A percentile compares a stretch with the other conserved stretches of the same genome.
These are phyloP conservation scores for Acacia crassicarpa DNA, from an alignment of 306 rosid genomes.

Conservation along the genomic window DNA sequence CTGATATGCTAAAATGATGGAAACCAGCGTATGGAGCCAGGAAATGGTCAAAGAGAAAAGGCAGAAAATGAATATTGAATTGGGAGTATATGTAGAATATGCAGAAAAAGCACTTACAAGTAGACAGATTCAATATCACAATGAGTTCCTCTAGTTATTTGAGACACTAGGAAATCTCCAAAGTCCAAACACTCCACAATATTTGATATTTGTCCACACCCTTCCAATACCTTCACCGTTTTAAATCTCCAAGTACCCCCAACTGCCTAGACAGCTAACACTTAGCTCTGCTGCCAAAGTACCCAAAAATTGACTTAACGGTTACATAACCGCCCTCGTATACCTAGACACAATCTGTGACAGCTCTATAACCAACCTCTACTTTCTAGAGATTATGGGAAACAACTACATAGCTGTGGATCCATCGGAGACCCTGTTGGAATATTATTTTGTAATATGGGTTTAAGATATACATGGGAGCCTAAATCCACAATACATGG, in stretches of 20 bases:
- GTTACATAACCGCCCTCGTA: background rate
- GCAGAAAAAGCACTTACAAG: background rate
- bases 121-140: background rate
- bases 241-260: background rate
- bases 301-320: background rate
- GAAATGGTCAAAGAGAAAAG: background rate
- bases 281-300: background rate
- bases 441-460: conserved; percentile 6
- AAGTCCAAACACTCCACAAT: background rate
- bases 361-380: background rate
- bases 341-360: background rate
- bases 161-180: background rate
- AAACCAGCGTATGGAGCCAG: background rate
- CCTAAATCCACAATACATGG: background rate
- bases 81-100: background rate
- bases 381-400: background rate
- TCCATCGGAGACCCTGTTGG: background rate
- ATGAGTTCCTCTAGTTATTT: background rate
- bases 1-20: background rate
- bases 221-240: background rate
- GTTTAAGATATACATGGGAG: background rate
- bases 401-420: background rate
- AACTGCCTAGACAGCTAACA: background rate
- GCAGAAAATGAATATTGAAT: background rate
- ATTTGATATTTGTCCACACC: background rate